A percentile compares a stretch with the other conserved stretches of the same genome.
Evolutionary conservation across 371 early-diverging fungal genomes (phyloP).

Genomic region (Zychaea mexicana): DNA sequence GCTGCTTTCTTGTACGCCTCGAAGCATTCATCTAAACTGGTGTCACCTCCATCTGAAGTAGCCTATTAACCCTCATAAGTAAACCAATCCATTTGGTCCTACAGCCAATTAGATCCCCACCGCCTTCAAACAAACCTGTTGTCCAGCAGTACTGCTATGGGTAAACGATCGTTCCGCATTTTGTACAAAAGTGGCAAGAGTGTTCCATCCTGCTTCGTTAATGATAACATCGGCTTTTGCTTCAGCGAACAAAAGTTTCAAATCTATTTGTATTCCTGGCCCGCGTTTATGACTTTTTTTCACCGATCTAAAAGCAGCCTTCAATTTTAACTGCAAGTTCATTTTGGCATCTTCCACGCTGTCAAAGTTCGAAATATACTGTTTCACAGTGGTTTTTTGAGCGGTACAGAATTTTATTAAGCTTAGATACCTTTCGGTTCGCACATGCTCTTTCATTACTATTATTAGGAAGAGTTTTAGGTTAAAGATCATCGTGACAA

Average conservation of each 20-base stretch:
- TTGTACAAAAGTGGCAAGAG: not conserved
- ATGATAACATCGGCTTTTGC: not conserved
- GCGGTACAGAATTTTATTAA: not conserved
- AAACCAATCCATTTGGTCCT: too few species aligned
- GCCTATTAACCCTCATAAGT: too few species aligned
- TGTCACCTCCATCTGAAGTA: too few species aligned
- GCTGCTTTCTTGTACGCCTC: constrained; percentile 12
- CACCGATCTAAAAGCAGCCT: not conserved
- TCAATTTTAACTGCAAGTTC: not conserved
- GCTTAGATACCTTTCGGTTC: not conserved
- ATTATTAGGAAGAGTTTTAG: not conserved
- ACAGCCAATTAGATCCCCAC: too few species aligned
- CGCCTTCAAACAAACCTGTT: too few species aligned
- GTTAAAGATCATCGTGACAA: not conserved
- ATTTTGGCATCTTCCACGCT: not conserved
- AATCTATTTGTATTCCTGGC: not conserved
- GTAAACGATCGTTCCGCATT: not conserved
- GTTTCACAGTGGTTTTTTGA: not conserved
- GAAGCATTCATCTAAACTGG: not conserved
- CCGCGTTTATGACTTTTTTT: not conserved
- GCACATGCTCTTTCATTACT: not conserved
- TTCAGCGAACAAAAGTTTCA: not conserved
- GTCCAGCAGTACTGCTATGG: too few species aligned
- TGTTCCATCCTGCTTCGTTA: not conserved
- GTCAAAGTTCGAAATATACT: not conserved